These are phyloP conservation scores for Taphrina confusa DNA, from an alignment of 1,139 yeast species.

Conservation along the genomic window DNA sequence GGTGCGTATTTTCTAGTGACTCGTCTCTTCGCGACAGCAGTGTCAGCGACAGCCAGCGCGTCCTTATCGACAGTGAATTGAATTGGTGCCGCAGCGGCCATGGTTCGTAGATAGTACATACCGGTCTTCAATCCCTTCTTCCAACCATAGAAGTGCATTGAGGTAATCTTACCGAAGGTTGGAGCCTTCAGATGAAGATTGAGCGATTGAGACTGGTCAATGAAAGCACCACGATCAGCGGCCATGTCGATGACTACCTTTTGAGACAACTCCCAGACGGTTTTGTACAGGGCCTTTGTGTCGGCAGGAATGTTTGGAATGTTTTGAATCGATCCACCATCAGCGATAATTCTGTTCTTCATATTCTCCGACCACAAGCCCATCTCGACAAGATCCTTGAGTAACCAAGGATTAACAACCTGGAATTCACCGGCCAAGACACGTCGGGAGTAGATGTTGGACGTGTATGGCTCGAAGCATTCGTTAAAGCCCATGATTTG, in stretches of 20 bases:
- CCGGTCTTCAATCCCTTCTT: conserved; percentile 95
- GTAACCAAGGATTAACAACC: conserved; percentile 77
- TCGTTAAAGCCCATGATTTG: conserved; percentile 87
- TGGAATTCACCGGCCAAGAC: conserved; percentile 88
- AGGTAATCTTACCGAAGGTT: conserved; percentile 89
- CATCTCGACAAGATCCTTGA: conserved; percentile 77
- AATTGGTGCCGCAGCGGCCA: conserved; percentile 92
- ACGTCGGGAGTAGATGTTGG: conserved; percentile 82
- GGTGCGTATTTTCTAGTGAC: conserved; percentile 30
- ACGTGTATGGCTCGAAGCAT: conserved; percentile 89
- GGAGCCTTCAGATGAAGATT: conserved; percentile 84
- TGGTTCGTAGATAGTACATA: conserved; percentile 93
- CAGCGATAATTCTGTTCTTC: conserved; percentile 76
- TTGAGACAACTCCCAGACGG: conserved; percentile 97
- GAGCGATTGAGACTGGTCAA: conserved; percentile 92
- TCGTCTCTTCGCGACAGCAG: conserved; percentile 41
- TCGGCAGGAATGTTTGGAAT: conserved; percentile 76
- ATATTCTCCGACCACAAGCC: conserved; percentile 79
- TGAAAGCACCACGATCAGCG: conserved; percentile 88
- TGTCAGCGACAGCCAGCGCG: conserved; percentile 46
- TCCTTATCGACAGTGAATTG: conserved; percentile 81
- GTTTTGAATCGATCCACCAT: conserved; percentile 83
- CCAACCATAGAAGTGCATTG: conserved; percentile 98
- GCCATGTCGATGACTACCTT: conserved; percentile 88
- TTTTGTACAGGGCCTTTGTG: conserved; percentile 76